Evolutionary conservation across 768 basidiomycete species (phyloP), one percentile per base, ranked within the genome.

Genomic region (Nevesoporus exiguus): DNA sequence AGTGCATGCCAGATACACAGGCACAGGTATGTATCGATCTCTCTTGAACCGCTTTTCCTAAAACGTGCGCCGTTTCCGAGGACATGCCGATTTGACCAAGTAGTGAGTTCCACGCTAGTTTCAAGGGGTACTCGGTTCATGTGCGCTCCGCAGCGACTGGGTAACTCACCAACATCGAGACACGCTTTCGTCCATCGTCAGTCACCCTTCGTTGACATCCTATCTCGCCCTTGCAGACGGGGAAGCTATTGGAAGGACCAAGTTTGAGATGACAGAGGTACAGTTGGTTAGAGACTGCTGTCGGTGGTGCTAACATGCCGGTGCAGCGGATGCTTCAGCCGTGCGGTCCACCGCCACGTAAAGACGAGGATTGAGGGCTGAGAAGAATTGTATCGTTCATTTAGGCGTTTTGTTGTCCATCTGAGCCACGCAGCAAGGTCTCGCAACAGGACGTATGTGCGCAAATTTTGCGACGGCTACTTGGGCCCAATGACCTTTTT

Each of bases 181-280:
- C 70, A 95, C 93, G n/a, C 75, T 92, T 56, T 76, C 95, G 22
- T 89, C 95, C 9, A 94, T 98, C 58, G 85, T 94, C 42, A 93
- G 96, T 2, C 97, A 99, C 69, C 81, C 93, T 4, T 80, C 90
- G 0, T 74, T 99, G 52, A 76, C 85, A 14, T 91, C 91, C 2
- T 99, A 88, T 68, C 77, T 98, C 43, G 86, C 94, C 1, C 84
- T 98, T 63, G 95, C 95, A 14, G 96, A 99, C 60, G 93, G 93
- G 3, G 94, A 98, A 71, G 80, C 91, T n/a, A 83, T 87, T 51
- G 97, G 91, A 9, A 76, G 97, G 40, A 77, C 86, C 3, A 93
- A 83, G 66, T 98, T 97, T 66, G 96, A 99, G 75, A 88, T 97
- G 86, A 86, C 90, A 0, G 95, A 98, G 88, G 96, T 95, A 54